Percentiles rank a stretch among this genome's conserved stretches.
Evolutionary conservation across 192 early-diverging fungal species (phyloP).

Genomic region (Backusella luteola): DNA sequence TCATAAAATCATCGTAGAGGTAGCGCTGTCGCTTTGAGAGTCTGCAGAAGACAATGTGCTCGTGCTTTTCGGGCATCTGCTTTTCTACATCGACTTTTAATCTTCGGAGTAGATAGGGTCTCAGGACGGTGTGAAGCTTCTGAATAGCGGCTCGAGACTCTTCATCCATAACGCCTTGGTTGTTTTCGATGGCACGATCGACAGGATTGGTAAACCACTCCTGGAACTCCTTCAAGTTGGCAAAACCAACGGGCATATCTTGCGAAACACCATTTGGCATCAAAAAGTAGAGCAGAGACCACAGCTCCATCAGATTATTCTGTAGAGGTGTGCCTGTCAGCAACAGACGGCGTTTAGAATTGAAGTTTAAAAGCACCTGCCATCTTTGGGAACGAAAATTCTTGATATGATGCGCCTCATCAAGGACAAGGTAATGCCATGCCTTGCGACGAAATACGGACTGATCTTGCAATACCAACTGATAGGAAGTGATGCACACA

Average conservation of each 20-base stretch:
- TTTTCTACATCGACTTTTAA: conserved; percentile 67
- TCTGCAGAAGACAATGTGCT: conserved; percentile 35
- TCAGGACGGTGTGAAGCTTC: conserved; percentile 59
- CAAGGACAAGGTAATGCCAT: conserved; percentile 69
- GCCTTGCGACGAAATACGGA: conserved; percentile 53
- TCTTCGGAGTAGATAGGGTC: conserved; percentile 63
- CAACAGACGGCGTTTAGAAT: conserved; percentile 62
- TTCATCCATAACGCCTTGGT: conserved; percentile 40
- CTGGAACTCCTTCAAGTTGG: conserved; percentile 76
- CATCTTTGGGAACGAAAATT: conserved; percentile 79
- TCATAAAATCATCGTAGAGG: conserved; percentile 81
- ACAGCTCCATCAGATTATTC: conserved; percentile 85
- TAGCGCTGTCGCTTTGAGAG: conserved; percentile 68
- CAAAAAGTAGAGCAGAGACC: conserved; percentile 85
- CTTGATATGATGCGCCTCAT: conserved; percentile 73
- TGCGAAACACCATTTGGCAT: conserved; percentile 65
- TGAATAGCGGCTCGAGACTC: conserved; percentile 54
- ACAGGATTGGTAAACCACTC: conserved; percentile 87
- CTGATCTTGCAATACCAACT: conserved; percentile 59
- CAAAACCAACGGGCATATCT: conserved; percentile 76
- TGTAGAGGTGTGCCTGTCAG: conserved; percentile 90
- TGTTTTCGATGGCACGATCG: conserved; percentile 73
- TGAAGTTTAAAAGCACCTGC: conserved; percentile 71
- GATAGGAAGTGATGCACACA: conserved; percentile 65
- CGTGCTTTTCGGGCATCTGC: conserved; percentile 64